phyloP scores from a whole-genome alignment of 176 grass and related monocot species.

The Juncus inflexus region DNA sequence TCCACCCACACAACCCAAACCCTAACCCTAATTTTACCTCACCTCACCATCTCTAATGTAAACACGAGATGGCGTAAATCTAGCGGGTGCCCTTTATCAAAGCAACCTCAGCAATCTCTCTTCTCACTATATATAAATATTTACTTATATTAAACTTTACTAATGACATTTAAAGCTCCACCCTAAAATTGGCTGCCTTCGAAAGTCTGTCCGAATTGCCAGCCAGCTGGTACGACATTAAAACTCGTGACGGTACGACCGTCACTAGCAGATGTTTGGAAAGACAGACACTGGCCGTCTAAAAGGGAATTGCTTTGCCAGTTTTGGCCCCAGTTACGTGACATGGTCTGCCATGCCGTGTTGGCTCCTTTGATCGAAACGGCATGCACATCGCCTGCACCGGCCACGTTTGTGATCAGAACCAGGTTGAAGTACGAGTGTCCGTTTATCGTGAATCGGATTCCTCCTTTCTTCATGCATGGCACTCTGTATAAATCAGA shows the following conservation, averaged over 20 bases:
- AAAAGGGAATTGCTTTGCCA: conserved; percentile 94
- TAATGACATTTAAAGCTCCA: neutral
- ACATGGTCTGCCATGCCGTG: conserved; percentile 73
- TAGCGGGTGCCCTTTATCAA: conserved; percentile 66
- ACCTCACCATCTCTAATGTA: conserved; percentile 30
- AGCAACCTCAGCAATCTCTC: conserved; percentile 68
- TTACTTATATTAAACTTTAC: conserved; percentile 25
- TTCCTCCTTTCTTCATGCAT: conserved; percentile 84
- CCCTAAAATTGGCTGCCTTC: conserved; percentile 56
- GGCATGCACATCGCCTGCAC: conserved; percentile 59
- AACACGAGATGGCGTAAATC: conserved; percentile 44
- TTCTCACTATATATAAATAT: conserved; percentile 21
- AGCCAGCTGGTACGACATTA: conserved; percentile 50
- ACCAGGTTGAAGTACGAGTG: conserved; percentile 95
- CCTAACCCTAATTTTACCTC: conserved; percentile 14
- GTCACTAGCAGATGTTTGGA: conserved; percentile 65
- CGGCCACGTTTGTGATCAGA: conserved; percentile 79
- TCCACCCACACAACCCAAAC: conserved; percentile 3
- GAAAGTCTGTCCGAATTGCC: conserved; percentile 82
- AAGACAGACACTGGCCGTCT: conserved; percentile 70
- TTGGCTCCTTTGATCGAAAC: conserved; percentile 79
- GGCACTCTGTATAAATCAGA: conserved; percentile 40
- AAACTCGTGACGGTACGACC: conserved; percentile 58
- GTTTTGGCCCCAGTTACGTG: conserved; percentile 87
- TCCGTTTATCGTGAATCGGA: conserved; percentile 87